These are phyloP conservation scores for Juncus inflexus DNA, from an alignment of 176 grass and related monocot genomes.

Conservation along the genomic window DNA sequence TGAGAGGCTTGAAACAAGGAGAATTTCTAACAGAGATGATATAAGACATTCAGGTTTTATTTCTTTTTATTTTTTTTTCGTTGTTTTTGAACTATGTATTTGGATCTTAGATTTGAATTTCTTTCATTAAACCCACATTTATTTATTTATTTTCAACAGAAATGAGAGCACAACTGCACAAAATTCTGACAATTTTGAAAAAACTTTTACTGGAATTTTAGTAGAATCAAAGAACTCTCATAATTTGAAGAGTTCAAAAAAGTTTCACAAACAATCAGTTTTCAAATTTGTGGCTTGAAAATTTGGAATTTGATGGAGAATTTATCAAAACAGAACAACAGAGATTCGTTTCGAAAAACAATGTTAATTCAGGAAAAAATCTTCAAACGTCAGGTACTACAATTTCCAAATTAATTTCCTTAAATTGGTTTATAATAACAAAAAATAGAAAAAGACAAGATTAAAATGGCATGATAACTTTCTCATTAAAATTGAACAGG, in stretches of 20 bases:
- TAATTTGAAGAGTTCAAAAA: not conserved
- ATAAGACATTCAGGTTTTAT: not conserved
- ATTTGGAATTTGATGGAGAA: conserved; percentile 42
- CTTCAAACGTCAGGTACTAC: conserved; percentile 76
- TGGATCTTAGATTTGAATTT: no score
- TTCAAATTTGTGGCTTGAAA: not conserved
- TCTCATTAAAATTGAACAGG: conserved; percentile 29
- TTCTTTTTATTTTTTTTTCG: not conserved
- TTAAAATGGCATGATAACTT: no score
- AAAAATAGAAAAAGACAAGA: no score
- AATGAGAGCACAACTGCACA: not conserved
- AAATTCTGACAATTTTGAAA: conserved; percentile 1
- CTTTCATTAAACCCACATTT: not conserved
- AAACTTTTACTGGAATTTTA: not conserved
- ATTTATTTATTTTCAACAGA: conserved; percentile 5
- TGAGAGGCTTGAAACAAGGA: no score
- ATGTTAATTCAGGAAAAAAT: conserved; percentile 70
- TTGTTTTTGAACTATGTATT: no score
- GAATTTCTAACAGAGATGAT: no score
- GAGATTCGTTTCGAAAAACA: conserved; percentile 55
- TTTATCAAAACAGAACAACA: conserved; percentile 26
- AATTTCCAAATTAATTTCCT: not conserved
- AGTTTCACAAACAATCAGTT: not conserved
- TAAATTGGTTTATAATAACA: no score
- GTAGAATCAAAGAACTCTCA: not conserved